phyloP scores from a whole-genome alignment of 31 red algal species.

The Bonnemaisonia californica region DNA sequence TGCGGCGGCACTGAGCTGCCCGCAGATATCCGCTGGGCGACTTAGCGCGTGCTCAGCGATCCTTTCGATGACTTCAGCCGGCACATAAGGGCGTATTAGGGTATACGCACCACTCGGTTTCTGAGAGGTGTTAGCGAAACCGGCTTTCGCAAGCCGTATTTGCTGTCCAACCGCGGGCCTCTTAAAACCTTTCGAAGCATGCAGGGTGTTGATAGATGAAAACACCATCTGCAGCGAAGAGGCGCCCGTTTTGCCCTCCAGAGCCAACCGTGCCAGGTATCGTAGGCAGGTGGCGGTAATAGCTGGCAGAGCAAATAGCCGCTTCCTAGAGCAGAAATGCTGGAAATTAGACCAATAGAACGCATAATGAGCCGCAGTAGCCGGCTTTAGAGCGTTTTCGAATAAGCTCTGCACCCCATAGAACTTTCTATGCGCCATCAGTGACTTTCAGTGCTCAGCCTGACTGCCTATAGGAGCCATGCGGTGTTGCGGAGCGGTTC shows the following conservation, averaged over 20 bases:
- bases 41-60: not conserved
- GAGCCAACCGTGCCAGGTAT: not conserved
- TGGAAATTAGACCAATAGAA: not conserved
- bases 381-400: not conserved
- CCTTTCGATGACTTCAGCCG: not conserved
- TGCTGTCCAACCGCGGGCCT: not conserved
- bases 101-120: not conserved
- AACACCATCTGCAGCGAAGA: not conserved
- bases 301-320: not conserved
- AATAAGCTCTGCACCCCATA: too few species aligned
- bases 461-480: not conserved
- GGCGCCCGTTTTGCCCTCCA: not conserved
- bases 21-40: not conserved
- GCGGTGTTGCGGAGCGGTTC: not conserved
- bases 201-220: not conserved
- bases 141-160: not conserved
- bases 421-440: too few species aligned
- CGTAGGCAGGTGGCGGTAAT: not conserved
- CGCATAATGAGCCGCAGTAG: not conserved
- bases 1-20: not conserved
- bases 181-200: not conserved
- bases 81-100: not conserved
- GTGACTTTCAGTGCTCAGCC: not conserved
- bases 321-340: not conserved
- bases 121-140: not conserved